These are phyloP conservation scores for Schizophyllum commune DNA, from an alignment of 1,284 basidiomycete species.

Conservation along the genomic window DNA sequence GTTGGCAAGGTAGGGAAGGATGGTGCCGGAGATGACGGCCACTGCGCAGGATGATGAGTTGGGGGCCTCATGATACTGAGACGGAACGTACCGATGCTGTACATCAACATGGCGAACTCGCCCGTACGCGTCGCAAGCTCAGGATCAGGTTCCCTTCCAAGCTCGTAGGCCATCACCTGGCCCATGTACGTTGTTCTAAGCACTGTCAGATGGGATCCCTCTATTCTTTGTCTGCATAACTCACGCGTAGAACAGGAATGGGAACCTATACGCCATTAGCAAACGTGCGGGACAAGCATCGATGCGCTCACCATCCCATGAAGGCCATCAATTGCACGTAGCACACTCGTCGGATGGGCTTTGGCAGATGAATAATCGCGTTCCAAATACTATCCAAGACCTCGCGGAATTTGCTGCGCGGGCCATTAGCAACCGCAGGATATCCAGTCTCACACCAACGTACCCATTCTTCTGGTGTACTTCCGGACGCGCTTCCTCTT, in stretches of 20 bases:
- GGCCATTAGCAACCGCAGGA: slow-evolving; percentile 1
- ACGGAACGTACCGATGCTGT: slow-evolving; percentile 66
- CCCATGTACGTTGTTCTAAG: slow-evolving; percentile 82
- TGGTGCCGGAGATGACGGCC: slow-evolving; percentile 74
- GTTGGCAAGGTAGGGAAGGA: slow-evolving; percentile 77
- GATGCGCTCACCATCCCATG: slow-evolving; percentile 71
- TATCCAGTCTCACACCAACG: slow-evolving; percentile 2
- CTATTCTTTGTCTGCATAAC: slow-evolving; percentile 16
- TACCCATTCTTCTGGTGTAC: slow-evolving; percentile 36
- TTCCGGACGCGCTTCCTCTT: slow-evolving; percentile 60
- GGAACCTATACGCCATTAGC: slow-evolving; percentile 54
- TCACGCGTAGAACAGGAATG: slow-evolving; percentile 88
- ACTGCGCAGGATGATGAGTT: slow-evolving; percentile 38
- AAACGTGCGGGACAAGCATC: background rate
- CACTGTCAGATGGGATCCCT: background rate
- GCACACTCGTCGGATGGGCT: slow-evolving; percentile 81
- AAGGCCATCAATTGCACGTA: slow-evolving; percentile 88
- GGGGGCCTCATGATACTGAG: slow-evolving; percentile 2
- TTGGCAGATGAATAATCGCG: slow-evolving; percentile 70
- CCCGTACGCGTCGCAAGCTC: slow-evolving; percentile 82
- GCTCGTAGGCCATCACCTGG: slow-evolving; percentile 82
- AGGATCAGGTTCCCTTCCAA: slow-evolving; percentile 61
- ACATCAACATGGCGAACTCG: slow-evolving; percentile 84
- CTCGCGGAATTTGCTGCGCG: slow-evolving; percentile 44
- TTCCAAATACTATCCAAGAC: slow-evolving; percentile 69